Evolutionary conservation across 2,329 filamentous ascomycete species (phyloP).

Genomic region (Xylariaceae sp.): DNA sequence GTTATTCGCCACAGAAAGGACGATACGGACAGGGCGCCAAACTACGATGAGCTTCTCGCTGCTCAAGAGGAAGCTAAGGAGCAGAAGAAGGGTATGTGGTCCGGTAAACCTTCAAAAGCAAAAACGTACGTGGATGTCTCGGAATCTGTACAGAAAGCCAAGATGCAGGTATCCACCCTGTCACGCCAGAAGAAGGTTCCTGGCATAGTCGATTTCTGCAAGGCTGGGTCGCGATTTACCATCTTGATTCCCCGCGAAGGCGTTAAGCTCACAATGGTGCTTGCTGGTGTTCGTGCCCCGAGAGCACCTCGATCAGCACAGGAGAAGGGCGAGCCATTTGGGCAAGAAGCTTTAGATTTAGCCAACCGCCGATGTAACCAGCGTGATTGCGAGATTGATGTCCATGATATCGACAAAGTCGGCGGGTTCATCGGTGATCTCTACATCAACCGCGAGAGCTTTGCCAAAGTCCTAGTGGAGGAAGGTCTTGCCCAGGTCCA

Average conservation of each 20-base stretch:
- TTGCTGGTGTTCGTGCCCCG: constrained; percentile 90
- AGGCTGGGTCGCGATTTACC: constrained; percentile 94
- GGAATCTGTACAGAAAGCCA: constrained; percentile 91
- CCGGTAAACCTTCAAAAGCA: constrained; percentile 80
- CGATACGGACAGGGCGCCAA: constrained; percentile 89
- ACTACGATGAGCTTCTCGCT: constrained; percentile 87
- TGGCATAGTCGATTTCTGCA: constrained; percentile 95
- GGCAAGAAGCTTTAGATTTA: constrained; percentile 91
- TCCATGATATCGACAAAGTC: constrained; percentile 93
- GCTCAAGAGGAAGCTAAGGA: constrained; percentile 84
- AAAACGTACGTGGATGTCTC: constrained; percentile 89
- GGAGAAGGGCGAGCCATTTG: constrained; percentile 89
- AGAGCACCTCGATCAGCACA: constrained; percentile 78
- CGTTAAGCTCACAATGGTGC: constrained; percentile 91
- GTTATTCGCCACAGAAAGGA: constrained; percentile 96
- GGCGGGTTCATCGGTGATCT: constrained; percentile 96
- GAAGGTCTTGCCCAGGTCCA: constrained; percentile 94
- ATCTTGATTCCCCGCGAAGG: constrained; percentile 90
- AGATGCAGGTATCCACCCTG: constrained; percentile 86
- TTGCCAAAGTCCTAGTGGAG: constrained; percentile 90
- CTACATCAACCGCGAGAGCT: constrained; percentile 93
- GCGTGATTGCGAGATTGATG: constrained; percentile 93
- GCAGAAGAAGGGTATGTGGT: constrained; percentile 94
- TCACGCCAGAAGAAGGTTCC: constrained; percentile 92
- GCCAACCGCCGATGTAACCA: constrained; percentile 89